Percentiles rank a stretch among this genome's conserved stretches.
These are phyloP conservation scores for Pythium utonaiense DNA, from an alignment of 352 stramenopile genomes.

Conservation along the genomic window DNA sequence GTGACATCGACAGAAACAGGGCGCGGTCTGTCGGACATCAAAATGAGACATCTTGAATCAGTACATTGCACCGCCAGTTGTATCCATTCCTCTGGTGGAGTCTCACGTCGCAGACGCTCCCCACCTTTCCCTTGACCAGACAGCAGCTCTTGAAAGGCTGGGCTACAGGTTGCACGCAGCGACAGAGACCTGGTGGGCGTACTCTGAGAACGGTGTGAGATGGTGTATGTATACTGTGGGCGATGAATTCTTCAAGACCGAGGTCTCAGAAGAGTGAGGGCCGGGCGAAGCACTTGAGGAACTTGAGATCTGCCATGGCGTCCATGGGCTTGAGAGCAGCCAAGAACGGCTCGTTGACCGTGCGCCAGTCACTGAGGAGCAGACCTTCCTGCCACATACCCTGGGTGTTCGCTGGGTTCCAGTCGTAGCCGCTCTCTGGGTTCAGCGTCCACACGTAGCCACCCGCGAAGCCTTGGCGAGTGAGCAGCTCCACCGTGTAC, in stretches of 20 bases:
- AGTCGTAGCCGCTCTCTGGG: slow-evolving; percentile 59
- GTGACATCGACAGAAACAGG: background rate
- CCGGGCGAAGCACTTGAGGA: slow-evolving; percentile 35
- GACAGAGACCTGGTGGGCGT: too few relatives aligned
- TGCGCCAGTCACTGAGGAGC: slow-evolving; percentile 46
- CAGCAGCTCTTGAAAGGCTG: too few relatives aligned
- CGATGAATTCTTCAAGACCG: too few relatives aligned
- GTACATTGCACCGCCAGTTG: too few relatives aligned
- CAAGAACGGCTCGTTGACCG: slow-evolving; percentile 49
- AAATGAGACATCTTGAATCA: background rate
- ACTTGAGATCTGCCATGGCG: slow-evolving; percentile 33
- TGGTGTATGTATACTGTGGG: too few relatives aligned
- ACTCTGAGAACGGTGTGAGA: too few relatives aligned
- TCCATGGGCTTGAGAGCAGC: slow-evolving; percentile 43
- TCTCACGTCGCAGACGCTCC: too few relatives aligned
- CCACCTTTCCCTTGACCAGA: too few relatives aligned
- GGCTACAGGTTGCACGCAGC: too few relatives aligned
- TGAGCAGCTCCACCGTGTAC: slow-evolving; percentile 49
- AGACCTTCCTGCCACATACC: slow-evolving; percentile 45
- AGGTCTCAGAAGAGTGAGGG: too few relatives aligned
- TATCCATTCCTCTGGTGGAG: too few relatives aligned
- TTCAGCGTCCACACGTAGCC: slow-evolving; percentile 75
- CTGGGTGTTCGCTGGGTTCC: slow-evolving; percentile 34
- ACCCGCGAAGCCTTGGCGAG: slow-evolving; percentile 37
- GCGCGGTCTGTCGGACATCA: background rate